Conservation (phyloP, 2,329 filamentous ascomycete species). For the Microdochium bolleyi region DNA sequence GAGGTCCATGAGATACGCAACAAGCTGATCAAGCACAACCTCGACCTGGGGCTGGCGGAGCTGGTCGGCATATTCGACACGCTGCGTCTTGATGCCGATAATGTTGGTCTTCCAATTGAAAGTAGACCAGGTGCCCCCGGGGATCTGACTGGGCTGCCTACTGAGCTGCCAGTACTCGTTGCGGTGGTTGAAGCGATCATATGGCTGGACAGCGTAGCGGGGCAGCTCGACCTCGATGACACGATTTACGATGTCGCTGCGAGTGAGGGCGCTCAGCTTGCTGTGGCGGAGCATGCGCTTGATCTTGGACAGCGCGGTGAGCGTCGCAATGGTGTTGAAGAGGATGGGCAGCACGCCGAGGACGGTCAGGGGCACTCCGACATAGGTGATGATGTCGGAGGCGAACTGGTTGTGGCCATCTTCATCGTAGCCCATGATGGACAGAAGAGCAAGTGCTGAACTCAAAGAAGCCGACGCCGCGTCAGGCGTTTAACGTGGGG, state of each 20-base stretch:
- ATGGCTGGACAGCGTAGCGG: constrained; percentile 54
- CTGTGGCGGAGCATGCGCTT: constrained; percentile 48
- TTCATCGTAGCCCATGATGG: constrained; percentile 1
- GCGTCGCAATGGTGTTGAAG: constrained; percentile 55
- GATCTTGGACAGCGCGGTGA: constrained; percentile 52
- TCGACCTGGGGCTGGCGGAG: constrained; percentile 45
- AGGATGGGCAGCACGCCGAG: constrained; percentile 56
- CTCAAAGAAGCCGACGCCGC: constrained; percentile 8
- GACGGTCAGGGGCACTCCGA: constrained; percentile 50
- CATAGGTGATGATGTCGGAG: constrained; percentile 46
- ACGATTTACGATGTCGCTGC: constrained; percentile 56
- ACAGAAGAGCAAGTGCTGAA: constrained; percentile 8
- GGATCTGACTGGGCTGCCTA: constrained; percentile 40
- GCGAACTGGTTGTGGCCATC: constrained; percentile 16
- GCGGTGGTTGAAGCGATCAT: constrained; percentile 44
- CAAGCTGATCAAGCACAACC: constrained; percentile 48
- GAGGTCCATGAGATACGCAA: constrained; percentile 55
- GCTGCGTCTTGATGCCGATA: constrained; percentile 53
- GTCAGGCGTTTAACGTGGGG: too few species aligned
- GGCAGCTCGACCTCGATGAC: constrained; percentile 60
- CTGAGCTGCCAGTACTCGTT: constrained; percentile 51
- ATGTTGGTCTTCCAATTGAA: constrained; percentile 59
- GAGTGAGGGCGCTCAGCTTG: constrained; percentile 50
- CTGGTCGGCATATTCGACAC: constrained; percentile 54
- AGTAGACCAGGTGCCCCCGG: constrained; percentile 55